Evolutionary conservation across 371 early-diverging fungal species (phyloP), one percentile per base, ranked within the genome.

Genomic region (Polyrhizophydium stewartii): DNA sequence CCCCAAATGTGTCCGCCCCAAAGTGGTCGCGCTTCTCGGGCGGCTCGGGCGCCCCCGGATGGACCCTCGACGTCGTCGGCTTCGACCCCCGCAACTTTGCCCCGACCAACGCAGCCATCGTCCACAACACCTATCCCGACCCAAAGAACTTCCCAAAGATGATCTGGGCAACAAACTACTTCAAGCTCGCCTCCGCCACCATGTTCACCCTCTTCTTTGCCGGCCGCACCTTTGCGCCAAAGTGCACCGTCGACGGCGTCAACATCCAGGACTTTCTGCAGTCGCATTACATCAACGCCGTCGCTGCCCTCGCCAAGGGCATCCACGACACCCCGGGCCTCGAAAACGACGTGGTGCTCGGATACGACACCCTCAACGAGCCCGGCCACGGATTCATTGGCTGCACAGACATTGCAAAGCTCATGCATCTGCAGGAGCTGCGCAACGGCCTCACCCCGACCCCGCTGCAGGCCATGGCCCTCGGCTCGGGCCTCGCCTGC

Each of bases 91-190:
- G 65, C 5, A 56, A 83, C 45, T 91, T 94, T 53, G 64, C 73
- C 7, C 70, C 75, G 12, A 85, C 88, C 1, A 81, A 79, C n/a
- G 92, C 93, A n/a, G 92, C 93, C 0, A 64, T 89, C 56, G 85
- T 89, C 21, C 92, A 92, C 31, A 80, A 87, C 55, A 74, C 78
- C 2, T 68, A 51, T 22, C 60, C 62, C 28, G 64, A 70, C n/a
- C 66, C 63, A 24, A 56, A 63, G 25, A 60, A 66, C 35, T 68
- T 58, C 49, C 72, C 75, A 17, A 82, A 80, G 63, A 92, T 92
- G 93, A 87, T 89, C 33, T 93, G 93, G 93, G 81, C 89, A 19
- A 91, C 93, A 31, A 93, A 93, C 62, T 91, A 93, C 69, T 74
- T 77, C 59, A 91, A 90, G 55, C 70, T 92, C 19, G 92, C 92